Evolutionary conservation across 805 yeast genomes (phyloP).

Genomic region (Teunomyces tritomae): DNA sequence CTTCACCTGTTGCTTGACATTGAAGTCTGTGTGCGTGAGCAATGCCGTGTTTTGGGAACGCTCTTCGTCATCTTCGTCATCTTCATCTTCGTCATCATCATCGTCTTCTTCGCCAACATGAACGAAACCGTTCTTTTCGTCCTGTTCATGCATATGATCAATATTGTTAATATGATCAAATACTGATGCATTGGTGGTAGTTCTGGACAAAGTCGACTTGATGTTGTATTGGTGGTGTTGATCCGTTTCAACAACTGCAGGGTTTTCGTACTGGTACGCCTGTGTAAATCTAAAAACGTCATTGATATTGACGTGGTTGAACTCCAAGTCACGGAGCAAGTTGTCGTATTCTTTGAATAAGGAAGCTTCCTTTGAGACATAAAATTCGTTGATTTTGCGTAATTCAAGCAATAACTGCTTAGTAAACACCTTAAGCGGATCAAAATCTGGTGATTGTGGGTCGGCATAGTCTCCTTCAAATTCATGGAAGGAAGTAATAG

Average conservation of each 20-base stretch:
- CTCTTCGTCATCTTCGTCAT: slow-evolving; percentile 25
- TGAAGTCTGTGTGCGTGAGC: slow-evolving; percentile 48
- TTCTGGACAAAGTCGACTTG: slow-evolving; percentile 19
- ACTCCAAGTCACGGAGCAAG: slow-evolving; percentile 46
- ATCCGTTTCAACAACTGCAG: slow-evolving; percentile 9
- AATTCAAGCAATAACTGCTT: slow-evolving; percentile 48
- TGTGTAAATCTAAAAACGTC: slow-evolving; percentile 24
- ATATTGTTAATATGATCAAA: slow-evolving; percentile 25
- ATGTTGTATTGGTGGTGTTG: slow-evolving; percentile 20
- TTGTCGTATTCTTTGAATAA: slow-evolving; percentile 45
- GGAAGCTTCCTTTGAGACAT: slow-evolving; percentile 44
- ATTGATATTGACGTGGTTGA: slow-evolving; percentile 24
- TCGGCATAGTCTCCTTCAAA: slow-evolving; percentile 7
- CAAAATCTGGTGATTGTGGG: slow-evolving; percentile 10
- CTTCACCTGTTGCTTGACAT: slow-evolving; percentile 47
- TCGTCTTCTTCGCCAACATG: slow-evolving; percentile 10
- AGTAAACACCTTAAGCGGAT: slow-evolving; percentile 44
- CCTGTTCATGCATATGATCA: slow-evolving; percentile 11
- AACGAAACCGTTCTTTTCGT: slow-evolving; percentile 14
- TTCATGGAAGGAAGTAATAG: slow-evolving; percentile 13
- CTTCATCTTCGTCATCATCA: slow-evolving; percentile 32
- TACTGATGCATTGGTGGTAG: slow-evolving; percentile 23
- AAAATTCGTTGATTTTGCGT: slow-evolving; percentile 52
- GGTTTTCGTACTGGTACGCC: slow-evolving; percentile 19
- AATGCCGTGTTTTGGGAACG: slow-evolving; percentile 44